Conservation (phyloP, 2,329 filamentous ascomycete species). For the Alternaria alternata region DNA sequence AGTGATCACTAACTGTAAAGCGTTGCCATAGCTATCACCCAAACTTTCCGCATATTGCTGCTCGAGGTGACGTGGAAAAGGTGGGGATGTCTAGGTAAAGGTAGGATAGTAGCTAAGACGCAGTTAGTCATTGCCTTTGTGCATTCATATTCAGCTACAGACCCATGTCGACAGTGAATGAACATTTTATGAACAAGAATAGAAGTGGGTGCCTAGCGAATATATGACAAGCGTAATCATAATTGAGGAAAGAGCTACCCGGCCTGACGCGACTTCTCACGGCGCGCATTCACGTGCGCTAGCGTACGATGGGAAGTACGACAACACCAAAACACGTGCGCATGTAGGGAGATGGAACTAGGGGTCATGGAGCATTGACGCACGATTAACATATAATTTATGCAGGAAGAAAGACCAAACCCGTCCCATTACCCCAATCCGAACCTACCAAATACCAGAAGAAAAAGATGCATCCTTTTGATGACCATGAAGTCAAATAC, state of each 20-base stretch:
- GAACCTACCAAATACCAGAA: not conserved
- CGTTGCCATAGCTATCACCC: not conserved
- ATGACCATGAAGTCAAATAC: slow-evolving; percentile 6
- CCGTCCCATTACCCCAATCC: not conserved
- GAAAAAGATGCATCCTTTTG: not conserved
- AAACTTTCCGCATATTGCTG: not conserved
- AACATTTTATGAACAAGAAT: not conserved
- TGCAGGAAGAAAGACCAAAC: not conserved
- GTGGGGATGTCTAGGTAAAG: slow-evolving; percentile 8
- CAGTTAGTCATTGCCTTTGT: not conserved
- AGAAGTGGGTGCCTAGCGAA: not conserved
- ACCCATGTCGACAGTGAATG: not conserved
- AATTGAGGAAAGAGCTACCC: not conserved
- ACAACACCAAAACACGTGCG: not conserved
- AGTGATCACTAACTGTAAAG: not conserved
- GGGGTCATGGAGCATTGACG: not conserved
- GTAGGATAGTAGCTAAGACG: not conserved
- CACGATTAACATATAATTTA: not conserved
- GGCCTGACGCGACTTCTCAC: not conserved
- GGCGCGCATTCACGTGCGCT: not conserved
- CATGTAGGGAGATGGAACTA: not conserved
- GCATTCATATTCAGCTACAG: not conserved
- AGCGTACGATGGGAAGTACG: not conserved
- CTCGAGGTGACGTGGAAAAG: slow-evolving; percentile 2
- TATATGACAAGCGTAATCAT: not conserved